These are phyloP conservation scores for Aureobasidium vineae DNA, from an alignment of 2,329 filamentous ascomycete species.

Conservation along the genomic window DNA sequence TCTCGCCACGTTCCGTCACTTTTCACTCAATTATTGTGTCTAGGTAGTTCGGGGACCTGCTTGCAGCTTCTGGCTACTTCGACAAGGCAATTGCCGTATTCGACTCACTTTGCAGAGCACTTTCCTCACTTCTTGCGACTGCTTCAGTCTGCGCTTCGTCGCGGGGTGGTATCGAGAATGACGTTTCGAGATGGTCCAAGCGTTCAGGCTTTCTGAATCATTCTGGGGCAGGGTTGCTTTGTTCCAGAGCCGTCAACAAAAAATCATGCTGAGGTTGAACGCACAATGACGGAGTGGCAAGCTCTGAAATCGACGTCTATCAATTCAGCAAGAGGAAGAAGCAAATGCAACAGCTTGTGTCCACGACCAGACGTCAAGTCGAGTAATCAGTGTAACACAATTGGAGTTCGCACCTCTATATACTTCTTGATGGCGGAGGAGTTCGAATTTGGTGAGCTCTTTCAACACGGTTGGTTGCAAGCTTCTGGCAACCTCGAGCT, in stretches of 20 bases:
- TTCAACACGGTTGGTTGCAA: not conserved
- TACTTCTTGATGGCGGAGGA: not conserved
- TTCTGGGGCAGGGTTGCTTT: constrained; percentile 22
- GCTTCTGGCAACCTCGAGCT: no score
- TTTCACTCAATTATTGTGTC: not conserved
- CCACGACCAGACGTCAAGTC: not conserved
- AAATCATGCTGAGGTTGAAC: constrained; percentile 2
- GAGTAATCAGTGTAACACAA: not conserved
- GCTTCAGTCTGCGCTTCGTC: not conserved
- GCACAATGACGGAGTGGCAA: constrained; percentile 21
- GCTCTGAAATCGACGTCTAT: not conserved
- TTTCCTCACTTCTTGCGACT: constrained; percentile 2
- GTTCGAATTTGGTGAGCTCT: not conserved
- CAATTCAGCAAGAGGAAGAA: not conserved
- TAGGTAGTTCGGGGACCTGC: not conserved
- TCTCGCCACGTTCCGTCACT: constrained; percentile 15
- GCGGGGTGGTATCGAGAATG: not conserved
- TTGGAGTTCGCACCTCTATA: not conserved
- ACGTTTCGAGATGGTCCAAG: constrained; percentile 15
- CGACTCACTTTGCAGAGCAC: not conserved
- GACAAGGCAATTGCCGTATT: not conserved
- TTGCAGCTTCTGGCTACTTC: constrained; percentile 1
- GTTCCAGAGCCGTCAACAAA: constrained; percentile 9
- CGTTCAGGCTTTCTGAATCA: constrained; percentile 10
- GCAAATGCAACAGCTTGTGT: not conserved